Base-by-base conservation (phyloP, 768 basidiomycete genomes). In the Neoboletus magnificus region DNA sequence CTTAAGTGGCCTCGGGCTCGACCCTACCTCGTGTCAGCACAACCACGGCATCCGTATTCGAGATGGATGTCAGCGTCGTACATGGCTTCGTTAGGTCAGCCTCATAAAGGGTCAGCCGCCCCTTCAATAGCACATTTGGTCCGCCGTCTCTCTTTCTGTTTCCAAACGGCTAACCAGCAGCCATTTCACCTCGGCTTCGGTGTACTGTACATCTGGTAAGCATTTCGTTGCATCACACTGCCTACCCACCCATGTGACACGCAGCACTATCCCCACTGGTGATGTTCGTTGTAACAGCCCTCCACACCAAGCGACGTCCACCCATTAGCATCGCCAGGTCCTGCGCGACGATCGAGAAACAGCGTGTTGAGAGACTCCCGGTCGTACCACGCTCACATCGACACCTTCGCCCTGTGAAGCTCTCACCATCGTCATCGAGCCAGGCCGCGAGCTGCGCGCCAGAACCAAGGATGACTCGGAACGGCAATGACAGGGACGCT, bases 201-300 rank as follows among this genome's bases (percentile, higher is more conserved):
- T 30, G 27, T 11, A 10, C 9, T 23, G 44, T 20, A 13, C 22
- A 0, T 43, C 51, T 9, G 56, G 65, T 66, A 54, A 59, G 62
- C 33, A 1, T 32, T 29, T 52, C 36, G 22, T 47, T 47, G 25
- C 10, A 36, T 62, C 41, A 6, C 30, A 42, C 20, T 50, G 15
- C 55, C 20, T 33, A 40, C 49, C 36, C 42, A 44, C 48, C 62
- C 23, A 65, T 62, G 35, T 66, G 50, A 65, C 51, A 29, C 33
- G 27, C 48, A 65, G 62, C 49, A 27, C 15, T 39, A 61, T 43
- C 29, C 33, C 16, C 33, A 25, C n/a, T 4, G 35, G 47, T 52
- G 12, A 67, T 67, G 62, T 67, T 67, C 33, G 57, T 66, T 20
- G 62, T 66, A 15, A 48, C 65, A 58, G 59, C 55, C 16, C 54